Conservation (phyloP, 306 rosid species). For the Urtica urens region DNA sequence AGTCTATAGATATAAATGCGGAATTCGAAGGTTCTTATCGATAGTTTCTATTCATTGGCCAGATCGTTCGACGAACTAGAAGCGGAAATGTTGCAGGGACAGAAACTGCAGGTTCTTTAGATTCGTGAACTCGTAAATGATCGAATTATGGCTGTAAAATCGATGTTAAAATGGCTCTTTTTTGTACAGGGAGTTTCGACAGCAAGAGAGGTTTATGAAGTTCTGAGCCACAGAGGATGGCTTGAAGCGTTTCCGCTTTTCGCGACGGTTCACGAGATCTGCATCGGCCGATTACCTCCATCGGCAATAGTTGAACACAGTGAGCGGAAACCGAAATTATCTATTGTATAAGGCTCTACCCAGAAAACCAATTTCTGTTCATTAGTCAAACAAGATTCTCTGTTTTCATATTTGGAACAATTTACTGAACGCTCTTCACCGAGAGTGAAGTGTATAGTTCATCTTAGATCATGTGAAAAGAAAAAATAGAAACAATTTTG, state of each 20-base stretch:
- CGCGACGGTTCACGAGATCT: conserved; percentile 69
- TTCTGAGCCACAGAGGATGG: conserved; percentile 72
- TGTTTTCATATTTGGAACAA: no score
- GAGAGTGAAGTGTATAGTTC: no score
- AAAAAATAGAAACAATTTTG: no score
- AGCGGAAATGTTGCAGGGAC: conserved; percentile 78
- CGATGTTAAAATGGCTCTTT: not conserved
- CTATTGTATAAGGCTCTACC: conserved; percentile 13
- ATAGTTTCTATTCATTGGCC: conserved; percentile 11
- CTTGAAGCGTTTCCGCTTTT: conserved; percentile 71
- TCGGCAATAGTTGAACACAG: conserved; percentile 64
- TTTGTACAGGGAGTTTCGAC: conserved; percentile 77
- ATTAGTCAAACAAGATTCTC: no score
- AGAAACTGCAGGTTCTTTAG: conserved; percentile 68
- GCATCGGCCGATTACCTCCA: conserved; percentile 71
- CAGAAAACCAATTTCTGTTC: no score
- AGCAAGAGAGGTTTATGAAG: conserved; percentile 77
- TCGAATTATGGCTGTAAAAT: not conserved
- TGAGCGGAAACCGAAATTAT: conserved; percentile 34
- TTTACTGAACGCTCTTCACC: no score
- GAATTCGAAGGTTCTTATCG: no score
- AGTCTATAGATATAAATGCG: no score
- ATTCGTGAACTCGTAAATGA: no score
- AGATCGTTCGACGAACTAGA: conserved; percentile 90
- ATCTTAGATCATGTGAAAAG: no score